phyloP scores from a whole-genome alignment of 495 filamentous ascomycete species.

The Lindgomyces ingoldianus region DNA sequence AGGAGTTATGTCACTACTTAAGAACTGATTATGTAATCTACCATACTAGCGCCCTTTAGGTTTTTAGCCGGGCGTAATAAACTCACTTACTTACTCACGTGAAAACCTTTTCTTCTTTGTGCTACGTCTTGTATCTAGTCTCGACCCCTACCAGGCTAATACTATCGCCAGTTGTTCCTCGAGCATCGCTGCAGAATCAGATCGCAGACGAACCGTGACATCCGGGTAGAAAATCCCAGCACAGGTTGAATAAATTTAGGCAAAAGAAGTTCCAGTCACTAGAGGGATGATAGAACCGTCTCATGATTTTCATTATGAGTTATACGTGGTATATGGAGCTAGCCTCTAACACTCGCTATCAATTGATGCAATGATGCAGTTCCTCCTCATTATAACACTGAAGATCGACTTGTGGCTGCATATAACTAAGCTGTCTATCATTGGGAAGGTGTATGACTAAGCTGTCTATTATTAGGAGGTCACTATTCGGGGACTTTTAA shows the following conservation, averaged over 20 bases:
- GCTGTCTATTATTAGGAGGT: background rate
- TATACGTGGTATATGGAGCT: constrained; percentile 5
- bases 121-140: constrained; percentile 10
- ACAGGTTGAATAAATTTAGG: background rate
- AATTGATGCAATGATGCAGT: background rate
- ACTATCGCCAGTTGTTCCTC: background rate
- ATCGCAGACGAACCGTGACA: constrained; percentile 5
- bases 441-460: background rate
- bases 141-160: constrained; percentile 3
- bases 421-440: background rate
- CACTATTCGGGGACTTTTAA: background rate
- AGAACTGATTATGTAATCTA: too few relatives aligned
- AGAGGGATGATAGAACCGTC: constrained; percentile 7
- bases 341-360: constrained; percentile 5
- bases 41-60: too few relatives aligned
- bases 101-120: constrained; percentile 4
- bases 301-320: constrained; percentile 5
- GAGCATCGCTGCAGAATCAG: constrained; percentile 6
- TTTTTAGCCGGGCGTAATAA: too few relatives aligned
- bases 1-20: too few relatives aligned
- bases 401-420: background rate
- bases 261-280: constrained; percentile 13
- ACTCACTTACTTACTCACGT: too few relatives aligned
- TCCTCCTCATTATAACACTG: background rate
- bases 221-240: constrained; percentile 8